phyloP scores from a whole-genome alignment of 352 stramenopile genomes.

The Pythium oligandrum region DNA sequence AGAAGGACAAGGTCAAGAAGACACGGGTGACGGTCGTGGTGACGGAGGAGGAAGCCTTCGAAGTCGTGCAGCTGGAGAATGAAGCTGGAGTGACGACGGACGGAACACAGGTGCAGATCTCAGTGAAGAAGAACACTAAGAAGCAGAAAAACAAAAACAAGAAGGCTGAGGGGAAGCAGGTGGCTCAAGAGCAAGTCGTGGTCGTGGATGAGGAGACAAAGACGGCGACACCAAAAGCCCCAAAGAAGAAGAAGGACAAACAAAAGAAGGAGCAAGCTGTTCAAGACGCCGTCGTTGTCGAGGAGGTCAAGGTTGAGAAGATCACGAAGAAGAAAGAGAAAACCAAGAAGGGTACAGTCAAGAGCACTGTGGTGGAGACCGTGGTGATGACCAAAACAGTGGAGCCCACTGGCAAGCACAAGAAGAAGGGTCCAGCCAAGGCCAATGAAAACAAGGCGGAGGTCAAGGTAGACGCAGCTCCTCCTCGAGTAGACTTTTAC shows the following conservation, averaged over 20 bases:
- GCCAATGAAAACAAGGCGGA: constrained; percentile 3
- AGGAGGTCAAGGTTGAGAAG: constrained; percentile 8
- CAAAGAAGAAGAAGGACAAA: constrained; percentile 7
- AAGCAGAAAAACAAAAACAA: constrained; percentile 10
- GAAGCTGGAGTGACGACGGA: constrained; percentile 3
- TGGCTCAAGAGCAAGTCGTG: constrained; percentile 1
- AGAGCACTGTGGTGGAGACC: too few relatives aligned
- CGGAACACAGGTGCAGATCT: constrained; percentile 5
- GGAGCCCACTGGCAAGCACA: constrained; percentile 1
- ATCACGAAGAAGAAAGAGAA: constrained; percentile 6
- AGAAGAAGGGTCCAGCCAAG: not conserved
- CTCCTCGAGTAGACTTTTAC: constrained; percentile 8
- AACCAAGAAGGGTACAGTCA: constrained; percentile 2
- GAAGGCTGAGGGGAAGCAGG: not conserved
- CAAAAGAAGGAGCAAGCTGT: constrained; percentile 4
- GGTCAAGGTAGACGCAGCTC: not conserved
- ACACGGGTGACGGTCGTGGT: constrained; percentile 6
- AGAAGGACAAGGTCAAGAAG: constrained; percentile 12
- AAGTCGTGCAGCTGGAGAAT: constrained; percentile 9
- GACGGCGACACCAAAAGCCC: constrained; percentile 1
- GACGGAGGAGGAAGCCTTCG: constrained; percentile 7
- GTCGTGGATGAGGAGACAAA: constrained; percentile 4
- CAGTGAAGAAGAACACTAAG: constrained; percentile 10
- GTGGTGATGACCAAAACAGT: not conserved
- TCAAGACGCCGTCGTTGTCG: not conserved